Percentiles rank a stretch among this genome's conserved stretches.
These are phyloP conservation scores for Magnusiomyces tetraspermus DNA, from an alignment of 1,139 yeast genomes.

Conservation along the genomic window DNA sequence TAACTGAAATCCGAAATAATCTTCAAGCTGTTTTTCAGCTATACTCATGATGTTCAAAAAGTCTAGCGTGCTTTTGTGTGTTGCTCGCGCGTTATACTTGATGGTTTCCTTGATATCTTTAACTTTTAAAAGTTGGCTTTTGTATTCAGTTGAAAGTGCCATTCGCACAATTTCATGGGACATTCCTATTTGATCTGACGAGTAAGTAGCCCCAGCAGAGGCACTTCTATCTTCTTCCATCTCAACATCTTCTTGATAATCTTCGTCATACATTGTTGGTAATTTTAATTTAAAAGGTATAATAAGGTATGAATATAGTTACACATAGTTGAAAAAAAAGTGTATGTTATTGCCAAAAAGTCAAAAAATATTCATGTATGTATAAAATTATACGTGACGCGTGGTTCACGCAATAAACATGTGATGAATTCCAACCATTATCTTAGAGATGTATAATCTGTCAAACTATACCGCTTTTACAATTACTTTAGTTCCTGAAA, in stretches of 20 bases:
- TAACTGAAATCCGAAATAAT: not conserved
- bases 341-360: too few species aligned
- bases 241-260: not conserved
- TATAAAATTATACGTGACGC: too few species aligned
- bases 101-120: not conserved
- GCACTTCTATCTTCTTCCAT: not conserved
- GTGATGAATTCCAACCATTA: too few species aligned
- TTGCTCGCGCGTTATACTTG: not conserved
- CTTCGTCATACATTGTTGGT: not conserved
- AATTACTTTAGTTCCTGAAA: too few species aligned
- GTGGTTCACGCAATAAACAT: too few species aligned
- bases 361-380: too few species aligned
- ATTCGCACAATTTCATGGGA: not conserved
- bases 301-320: too few species aligned
- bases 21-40: not conserved
- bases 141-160: not conserved
- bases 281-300: too few species aligned
- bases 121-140: not conserved
- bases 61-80: not conserved
- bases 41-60: not conserved
- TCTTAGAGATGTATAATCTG: too few species aligned
- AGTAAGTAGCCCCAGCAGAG: not conserved
- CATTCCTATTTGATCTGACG: not conserved
- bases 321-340: too few species aligned
- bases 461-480: too few species aligned